Conservation (phyloP, 768 basidiomycete genomes). For the Trametes cubensis region DNA sequence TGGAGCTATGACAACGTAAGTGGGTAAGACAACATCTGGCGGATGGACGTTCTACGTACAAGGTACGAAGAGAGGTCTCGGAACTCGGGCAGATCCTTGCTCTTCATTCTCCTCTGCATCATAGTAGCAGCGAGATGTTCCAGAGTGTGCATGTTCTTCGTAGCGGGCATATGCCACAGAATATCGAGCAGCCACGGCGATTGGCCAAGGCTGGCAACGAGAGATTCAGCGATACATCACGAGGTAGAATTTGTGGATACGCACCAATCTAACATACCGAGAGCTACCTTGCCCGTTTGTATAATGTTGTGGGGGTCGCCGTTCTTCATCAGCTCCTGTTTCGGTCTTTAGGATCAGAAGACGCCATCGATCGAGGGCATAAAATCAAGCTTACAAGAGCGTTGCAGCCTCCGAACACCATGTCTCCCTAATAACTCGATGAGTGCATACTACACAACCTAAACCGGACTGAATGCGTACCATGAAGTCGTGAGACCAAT, state of each 20-base stretch:
- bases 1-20: conserved; percentile 15
- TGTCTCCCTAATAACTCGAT: too few species aligned
- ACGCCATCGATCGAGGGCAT: too few species aligned
- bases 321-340: conserved; percentile 30
- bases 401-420: conserved; percentile 26
- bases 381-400: conserved; percentile 6
- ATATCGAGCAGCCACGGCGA: conserved; percentile 38
- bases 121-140: conserved; percentile 19
- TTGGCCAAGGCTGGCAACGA: conserved; percentile 34
- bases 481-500: conserved; percentile 34
- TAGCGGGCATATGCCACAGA: conserved; percentile 33
- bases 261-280: conserved; percentile 33
- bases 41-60: conserved; percentile 15
- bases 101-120: conserved; percentile 19
- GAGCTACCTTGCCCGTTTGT: conserved; percentile 29
- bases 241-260: too few species aligned
- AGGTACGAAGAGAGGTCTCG: conserved; percentile 25
- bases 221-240: too few species aligned
- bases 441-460: too few species aligned
- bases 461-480: too few species aligned
- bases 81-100: conserved; percentile 23
- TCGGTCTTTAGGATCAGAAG: too few species aligned
- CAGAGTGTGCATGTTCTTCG: conserved; percentile 23
- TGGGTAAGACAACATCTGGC: too few species aligned
- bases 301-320: conserved; percentile 31